phyloP scores from a whole-genome alignment of 495 filamentous ascomycete species.

The Saxophila tyrrhenica region DNA sequence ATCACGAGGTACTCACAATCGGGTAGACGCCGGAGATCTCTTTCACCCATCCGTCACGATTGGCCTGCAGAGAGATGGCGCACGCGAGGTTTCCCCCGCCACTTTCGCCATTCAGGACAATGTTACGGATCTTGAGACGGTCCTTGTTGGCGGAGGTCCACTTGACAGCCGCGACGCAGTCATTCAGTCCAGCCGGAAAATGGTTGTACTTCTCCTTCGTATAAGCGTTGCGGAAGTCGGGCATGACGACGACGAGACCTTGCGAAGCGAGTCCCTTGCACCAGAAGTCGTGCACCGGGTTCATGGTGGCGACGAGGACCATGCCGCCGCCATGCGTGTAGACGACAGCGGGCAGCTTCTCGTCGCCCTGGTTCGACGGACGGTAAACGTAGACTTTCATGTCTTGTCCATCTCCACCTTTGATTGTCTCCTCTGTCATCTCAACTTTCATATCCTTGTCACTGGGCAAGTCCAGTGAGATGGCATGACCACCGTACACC shows the following conservation, averaged over 20 bases:
- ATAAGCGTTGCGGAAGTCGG: slow-evolving; percentile 21
- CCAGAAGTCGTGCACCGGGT: slow-evolving; percentile 10
- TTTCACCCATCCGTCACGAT: slow-evolving; percentile 11
- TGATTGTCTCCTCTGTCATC: slow-evolving; percentile 3
- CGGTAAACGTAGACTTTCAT: slow-evolving; percentile 13
- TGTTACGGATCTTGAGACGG: slow-evolving; percentile 12
- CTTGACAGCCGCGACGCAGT: slow-evolving; percentile 13
- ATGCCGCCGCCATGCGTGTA: slow-evolving; percentile 19
- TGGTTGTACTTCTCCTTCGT: slow-evolving; percentile 8
- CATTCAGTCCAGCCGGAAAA: slow-evolving; percentile 18
- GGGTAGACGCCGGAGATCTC: slow-evolving; percentile 16
- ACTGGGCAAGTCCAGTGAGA: slow-evolving; percentile 2
- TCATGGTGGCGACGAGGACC: slow-evolving; percentile 12
- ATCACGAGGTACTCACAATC: no score
- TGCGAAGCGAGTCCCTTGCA: slow-evolving; percentile 5
- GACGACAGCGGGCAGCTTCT: slow-evolving; percentile 5
- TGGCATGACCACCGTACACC: not conserved
- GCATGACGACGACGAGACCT: slow-evolving; percentile 11
- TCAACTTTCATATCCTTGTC: slow-evolving; percentile 12
- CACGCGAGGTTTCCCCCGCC: slow-evolving; percentile 17
- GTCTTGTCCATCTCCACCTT: slow-evolving; percentile 12
- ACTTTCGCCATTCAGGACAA: slow-evolving; percentile 17
- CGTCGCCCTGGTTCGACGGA: not conserved
- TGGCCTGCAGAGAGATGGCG: slow-evolving; percentile 11
- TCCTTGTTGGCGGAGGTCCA: slow-evolving; percentile 8